Conservation (phyloP, 257 asterid genomes). For the Nyctanthes arbortristis region DNA sequence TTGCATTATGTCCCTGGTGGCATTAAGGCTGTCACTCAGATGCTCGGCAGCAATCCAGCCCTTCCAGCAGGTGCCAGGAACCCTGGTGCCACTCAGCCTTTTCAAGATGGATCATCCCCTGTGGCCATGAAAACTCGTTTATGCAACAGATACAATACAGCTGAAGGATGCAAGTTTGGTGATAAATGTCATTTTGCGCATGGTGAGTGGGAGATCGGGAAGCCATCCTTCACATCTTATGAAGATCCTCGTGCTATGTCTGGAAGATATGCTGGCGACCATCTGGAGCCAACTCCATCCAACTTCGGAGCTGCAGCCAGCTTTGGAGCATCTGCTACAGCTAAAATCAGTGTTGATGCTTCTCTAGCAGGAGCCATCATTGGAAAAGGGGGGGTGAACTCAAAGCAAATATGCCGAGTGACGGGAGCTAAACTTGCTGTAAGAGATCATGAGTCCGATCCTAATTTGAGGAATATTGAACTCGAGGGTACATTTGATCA, state of each 20-base stretch:
- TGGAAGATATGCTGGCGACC: slow-evolving; percentile 47
- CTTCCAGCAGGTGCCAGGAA: slow-evolving; percentile 51
- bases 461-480: slow-evolving; percentile 62
- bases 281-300: slow-evolving; percentile 42
- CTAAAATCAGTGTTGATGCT: slow-evolving; percentile 74
- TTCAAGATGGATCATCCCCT: slow-evolving; percentile 52
- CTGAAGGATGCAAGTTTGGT: slow-evolving; percentile 78
- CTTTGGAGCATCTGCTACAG: slow-evolving; percentile 72
- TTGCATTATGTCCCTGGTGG: slow-evolving; percentile 83
- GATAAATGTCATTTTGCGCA: slow-evolving; percentile 76
- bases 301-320: slow-evolving; percentile 38
- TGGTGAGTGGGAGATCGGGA: slow-evolving; percentile 74
- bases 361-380: slow-evolving; percentile 67
- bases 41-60: slow-evolving; percentile 75
- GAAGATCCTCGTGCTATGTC: slow-evolving; percentile 52
- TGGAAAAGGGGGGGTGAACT: slow-evolving; percentile 72
- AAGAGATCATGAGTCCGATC: slow-evolving; percentile 61
- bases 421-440: slow-evolving; percentile 69
- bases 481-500: slow-evolving; percentile 75
- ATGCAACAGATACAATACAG: slow-evolving; percentile 58
- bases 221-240: slow-evolving; percentile 41
- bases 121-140: slow-evolving; percentile 62
- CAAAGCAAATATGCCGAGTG: slow-evolving; percentile 64
- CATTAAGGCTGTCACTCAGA: slow-evolving; percentile 77
- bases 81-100: slow-evolving; percentile 45